Base-by-base conservation (phyloP, 2,329 filamentous ascomycete species). In the Lachnellula hyalina region DNA sequence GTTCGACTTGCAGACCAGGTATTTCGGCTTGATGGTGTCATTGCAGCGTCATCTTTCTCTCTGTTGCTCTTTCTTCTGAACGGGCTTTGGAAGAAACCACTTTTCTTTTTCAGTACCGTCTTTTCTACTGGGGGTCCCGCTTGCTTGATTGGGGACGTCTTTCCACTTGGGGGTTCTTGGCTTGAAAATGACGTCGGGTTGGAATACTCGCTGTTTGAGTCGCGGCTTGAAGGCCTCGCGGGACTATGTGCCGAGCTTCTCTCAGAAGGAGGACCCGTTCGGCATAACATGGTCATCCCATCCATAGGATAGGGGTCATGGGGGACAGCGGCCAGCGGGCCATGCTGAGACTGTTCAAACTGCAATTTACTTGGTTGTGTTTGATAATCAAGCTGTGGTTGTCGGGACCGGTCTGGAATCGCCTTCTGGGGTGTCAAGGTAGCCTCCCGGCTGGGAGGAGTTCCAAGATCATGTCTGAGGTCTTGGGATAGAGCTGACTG, bases 261-360 rank as follows among this genome's bases (percentile, higher is more conserved):
- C 73, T 86, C 84, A n/a, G 84, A 86, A 49, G 80, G 80, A 40
- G 86, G 81, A 4, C 85, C 87, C 40, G 89, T 85, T 56, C 91
- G 85, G 72, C 93, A 97, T 59, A 96, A 87, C 83, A 97, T 96
- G 0, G 93, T 96, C 91, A 97, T 97, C 4, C 92, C 93, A 68
- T 97, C 93, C 71, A 87, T 83, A 0, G 93, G 92, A 69, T 96
- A 96, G 9, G 94, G 90, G 64, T 97, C 95, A 65, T 96, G 91
- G 14, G 93, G 91, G 2, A 96, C 82, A 14, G 83, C 73, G 4
- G 84, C 78, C 56, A 89, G 82, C 23, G 85, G 79, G 3, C 79
- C 80, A 63, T 82, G 80, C 60, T 91, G 85, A 49, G 61, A 51
- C 55, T 65, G 61, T 11, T 66, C 65, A 49, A 65, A 67, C 14